A percentile compares a stretch with the other conserved stretches of the same genome.
Evolutionary conservation across 2,329 filamentous ascomycete genomes (phyloP).

Genomic region (Botryotinia narcissicola): DNA sequence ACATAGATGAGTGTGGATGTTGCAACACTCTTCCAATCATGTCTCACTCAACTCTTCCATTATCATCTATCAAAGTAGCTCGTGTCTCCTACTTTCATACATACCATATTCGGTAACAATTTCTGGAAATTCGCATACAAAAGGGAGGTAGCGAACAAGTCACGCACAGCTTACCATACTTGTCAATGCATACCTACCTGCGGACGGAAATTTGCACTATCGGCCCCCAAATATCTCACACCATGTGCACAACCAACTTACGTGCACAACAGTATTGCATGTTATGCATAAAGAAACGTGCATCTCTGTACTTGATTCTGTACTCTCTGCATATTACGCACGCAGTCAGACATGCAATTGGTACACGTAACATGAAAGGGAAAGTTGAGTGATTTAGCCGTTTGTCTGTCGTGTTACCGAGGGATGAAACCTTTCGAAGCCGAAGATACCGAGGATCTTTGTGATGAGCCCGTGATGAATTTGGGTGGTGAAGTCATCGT

Average conservation of each 20-base stretch:
- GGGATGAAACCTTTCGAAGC: neutral
- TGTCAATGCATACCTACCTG: neutral
- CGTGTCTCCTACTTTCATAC: neutral
- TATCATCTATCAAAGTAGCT: neutral
- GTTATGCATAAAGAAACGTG: conserved; percentile 7
- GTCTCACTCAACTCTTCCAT: neutral
- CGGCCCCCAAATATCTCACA: neutral
- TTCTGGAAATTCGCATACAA: neutral
- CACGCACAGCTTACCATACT: neutral
- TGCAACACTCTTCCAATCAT: neutral
- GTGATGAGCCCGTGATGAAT: neutral
- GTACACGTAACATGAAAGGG: conserved; percentile 6
- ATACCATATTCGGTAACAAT: neutral
- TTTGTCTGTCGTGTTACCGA: neutral
- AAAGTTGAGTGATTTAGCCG: neutral
- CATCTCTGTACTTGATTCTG: conserved; percentile 11
- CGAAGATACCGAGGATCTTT: conserved; percentile 6
- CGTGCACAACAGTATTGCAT: conserved; percentile 3
- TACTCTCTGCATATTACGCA: conserved; percentile 7
- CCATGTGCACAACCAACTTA: neutral
- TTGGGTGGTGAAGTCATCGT: neutral
- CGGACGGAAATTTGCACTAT: neutral
- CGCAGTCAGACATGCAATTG: neutral
- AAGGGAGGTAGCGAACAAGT: neutral
- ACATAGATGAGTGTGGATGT: neutral